phyloP scores from a whole-genome alignment of 106 monocot species.

The Dendrobium huoshanense region DNA sequence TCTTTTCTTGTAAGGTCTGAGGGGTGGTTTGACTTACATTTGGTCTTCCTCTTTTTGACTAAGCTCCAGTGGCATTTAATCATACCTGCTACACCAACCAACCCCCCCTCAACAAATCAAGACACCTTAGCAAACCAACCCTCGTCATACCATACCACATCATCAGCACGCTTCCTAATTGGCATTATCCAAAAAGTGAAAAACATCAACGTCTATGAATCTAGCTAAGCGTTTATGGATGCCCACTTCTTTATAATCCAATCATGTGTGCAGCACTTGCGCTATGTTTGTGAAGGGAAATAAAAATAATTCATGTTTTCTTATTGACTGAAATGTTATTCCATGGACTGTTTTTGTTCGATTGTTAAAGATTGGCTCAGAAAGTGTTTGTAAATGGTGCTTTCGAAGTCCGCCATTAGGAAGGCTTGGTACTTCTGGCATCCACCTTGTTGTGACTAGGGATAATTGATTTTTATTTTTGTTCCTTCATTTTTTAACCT shows the following conservation, averaged over 20 bases:
- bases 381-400: not conserved
- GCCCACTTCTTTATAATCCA: not conserved
- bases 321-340: not conserved
- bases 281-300: not conserved
- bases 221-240: not conserved
- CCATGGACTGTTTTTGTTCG: not conserved
- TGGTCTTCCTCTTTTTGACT: not conserved
- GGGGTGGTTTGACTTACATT: not conserved
- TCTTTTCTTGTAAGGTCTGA: not conserved
- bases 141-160: not conserved
- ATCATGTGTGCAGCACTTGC: not conserved
- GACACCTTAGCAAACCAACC: not conserved
- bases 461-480: not conserved
- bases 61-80: not conserved
- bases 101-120: not conserved
- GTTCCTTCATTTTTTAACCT: not conserved
- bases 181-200: not conserved
- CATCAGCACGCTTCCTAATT: not conserved
- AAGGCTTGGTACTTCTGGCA: not conserved
- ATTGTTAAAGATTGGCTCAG: not conserved
- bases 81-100: not conserved
- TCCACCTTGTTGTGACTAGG: no score
- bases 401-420: not conserved
- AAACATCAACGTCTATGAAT: not conserved
- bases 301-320: not conserved